phyloP scores from a whole-genome alignment of 2,329 filamentous ascomycete genomes.

The Corinectria fuckeliana region DNA sequence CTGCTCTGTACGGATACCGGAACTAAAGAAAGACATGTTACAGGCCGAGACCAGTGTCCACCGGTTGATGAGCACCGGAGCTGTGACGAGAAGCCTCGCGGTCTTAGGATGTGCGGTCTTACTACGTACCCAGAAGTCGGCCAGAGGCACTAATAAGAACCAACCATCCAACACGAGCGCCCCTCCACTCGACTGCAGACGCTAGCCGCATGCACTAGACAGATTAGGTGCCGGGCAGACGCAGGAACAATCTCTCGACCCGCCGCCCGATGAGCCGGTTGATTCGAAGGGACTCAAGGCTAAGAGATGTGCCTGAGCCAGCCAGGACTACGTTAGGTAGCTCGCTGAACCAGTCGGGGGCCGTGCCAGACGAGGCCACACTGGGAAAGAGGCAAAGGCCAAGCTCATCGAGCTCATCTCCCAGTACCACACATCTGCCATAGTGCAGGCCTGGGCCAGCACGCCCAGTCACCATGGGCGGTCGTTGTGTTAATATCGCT shows the following conservation, averaged over 20 bases:
- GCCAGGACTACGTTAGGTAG: slow-evolving; percentile 4
- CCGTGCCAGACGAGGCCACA: not conserved
- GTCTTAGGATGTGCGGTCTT: not conserved
- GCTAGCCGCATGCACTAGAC: slow-evolving; percentile 31
- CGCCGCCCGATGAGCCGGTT: slow-evolving; percentile 36
- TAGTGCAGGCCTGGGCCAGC: slow-evolving; percentile 8
- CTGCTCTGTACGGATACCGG: not conserved
- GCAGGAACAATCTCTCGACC: slow-evolving; percentile 43
- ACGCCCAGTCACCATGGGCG: slow-evolving; percentile 28
- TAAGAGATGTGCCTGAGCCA: not conserved
- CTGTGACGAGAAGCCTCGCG: slow-evolving; percentile 7
- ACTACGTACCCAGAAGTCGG: not conserved
- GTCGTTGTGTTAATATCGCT: slow-evolving; percentile 35
- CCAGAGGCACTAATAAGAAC: slow-evolving; percentile 23
- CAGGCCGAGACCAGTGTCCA: too few relatives aligned
- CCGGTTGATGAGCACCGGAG: slow-evolving; percentile 1
- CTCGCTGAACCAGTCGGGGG: not conserved
- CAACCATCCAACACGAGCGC: slow-evolving; percentile 27
- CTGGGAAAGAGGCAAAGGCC: slow-evolving; percentile 13
- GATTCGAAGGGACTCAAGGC: slow-evolving; percentile 20
- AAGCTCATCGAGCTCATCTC: slow-evolving; percentile 37
- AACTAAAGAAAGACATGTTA: not conserved
- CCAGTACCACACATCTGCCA: slow-evolving; percentile 12
- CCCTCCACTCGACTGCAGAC: slow-evolving; percentile 17
- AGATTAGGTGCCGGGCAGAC: slow-evolving; percentile 36